These are phyloP conservation scores for Coemansia sp. DNA, from an alignment of 192 early-diverging fungal species.

Conservation along the genomic window DNA sequence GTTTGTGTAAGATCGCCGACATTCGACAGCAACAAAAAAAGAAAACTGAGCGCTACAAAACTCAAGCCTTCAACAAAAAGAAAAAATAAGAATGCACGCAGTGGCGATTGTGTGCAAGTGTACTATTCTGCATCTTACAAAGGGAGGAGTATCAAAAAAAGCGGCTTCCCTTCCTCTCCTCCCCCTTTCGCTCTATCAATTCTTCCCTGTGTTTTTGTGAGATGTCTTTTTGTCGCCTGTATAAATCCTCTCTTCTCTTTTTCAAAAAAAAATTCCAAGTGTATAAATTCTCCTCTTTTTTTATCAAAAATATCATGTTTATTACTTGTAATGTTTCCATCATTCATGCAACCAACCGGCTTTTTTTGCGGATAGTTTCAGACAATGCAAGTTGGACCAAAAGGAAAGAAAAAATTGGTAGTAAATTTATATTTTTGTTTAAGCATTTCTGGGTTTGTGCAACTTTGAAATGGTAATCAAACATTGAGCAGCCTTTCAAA, in stretches of 20 bases:
- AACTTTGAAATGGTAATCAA: neutral
- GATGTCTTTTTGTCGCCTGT: neutral
- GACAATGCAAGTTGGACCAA: neutral
- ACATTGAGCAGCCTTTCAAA: neutral
- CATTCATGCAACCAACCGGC: neutral
- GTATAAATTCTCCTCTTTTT: neutral
- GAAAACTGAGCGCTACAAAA: neutral
- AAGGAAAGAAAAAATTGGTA: neutral
- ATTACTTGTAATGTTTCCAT: neutral
- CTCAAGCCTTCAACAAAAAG: neutral
- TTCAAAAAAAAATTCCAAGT: neutral
- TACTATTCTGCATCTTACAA: neutral
- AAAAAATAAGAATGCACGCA: neutral
- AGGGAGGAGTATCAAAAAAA: neutral
- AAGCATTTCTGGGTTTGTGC: neutral
- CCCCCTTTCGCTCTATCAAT: neutral
- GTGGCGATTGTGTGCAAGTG: constrained; percentile 1
- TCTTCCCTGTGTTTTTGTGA: neutral
- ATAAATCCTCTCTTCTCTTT: neutral
- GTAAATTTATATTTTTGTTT: neutral
- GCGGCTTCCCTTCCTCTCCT: no score
- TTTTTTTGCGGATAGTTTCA: neutral
- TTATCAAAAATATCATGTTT: neutral
- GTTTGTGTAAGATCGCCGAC: neutral
- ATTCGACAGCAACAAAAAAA: neutral